Percentiles rank a stretch among this genome's conserved stretches.
Conservation (phyloP, 202 grass and related monocot genomes). For the Carex arenaria region DNA sequence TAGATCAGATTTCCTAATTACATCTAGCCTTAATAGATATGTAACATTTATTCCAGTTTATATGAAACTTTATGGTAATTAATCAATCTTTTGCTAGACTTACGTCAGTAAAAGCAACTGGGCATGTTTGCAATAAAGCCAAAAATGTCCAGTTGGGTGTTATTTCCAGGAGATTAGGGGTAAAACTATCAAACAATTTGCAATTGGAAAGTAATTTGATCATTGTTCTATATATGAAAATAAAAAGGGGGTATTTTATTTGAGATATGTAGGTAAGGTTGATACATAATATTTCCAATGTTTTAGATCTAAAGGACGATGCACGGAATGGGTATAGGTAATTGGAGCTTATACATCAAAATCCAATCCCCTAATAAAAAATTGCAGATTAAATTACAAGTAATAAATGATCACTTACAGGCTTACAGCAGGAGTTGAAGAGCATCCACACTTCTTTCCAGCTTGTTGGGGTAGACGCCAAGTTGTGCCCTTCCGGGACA, state of each 20-base stretch:
- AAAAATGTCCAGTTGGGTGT: neutral
- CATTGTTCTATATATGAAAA: no score
- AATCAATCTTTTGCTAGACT: neutral
- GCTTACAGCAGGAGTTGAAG: slow-evolving; percentile 65
- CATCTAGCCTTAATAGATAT: neutral
- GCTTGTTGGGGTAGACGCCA: slow-evolving; percentile 88
- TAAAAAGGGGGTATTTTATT: no score
- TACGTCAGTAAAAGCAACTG: neutral
- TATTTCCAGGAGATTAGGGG: neutral
- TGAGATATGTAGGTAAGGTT: no score
- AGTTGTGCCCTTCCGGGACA: slow-evolving; percentile 82
- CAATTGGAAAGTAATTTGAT: no score
- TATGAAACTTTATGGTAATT: neutral
- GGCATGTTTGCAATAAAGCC: neutral
- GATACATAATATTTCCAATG: neutral
- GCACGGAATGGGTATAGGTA: neutral
- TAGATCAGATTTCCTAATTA: neutral
- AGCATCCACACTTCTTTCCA: slow-evolving; percentile 47
- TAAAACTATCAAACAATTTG: no score
- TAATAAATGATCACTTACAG: neutral
- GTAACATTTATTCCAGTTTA: neutral
- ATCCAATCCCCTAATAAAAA: neutral
- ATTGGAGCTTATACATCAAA: neutral
- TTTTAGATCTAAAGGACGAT: neutral
- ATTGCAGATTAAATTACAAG: neutral